These are phyloP conservation scores for Vigna mungo DNA, from an alignment of 306 rosid species.

Conservation along the genomic window DNA sequence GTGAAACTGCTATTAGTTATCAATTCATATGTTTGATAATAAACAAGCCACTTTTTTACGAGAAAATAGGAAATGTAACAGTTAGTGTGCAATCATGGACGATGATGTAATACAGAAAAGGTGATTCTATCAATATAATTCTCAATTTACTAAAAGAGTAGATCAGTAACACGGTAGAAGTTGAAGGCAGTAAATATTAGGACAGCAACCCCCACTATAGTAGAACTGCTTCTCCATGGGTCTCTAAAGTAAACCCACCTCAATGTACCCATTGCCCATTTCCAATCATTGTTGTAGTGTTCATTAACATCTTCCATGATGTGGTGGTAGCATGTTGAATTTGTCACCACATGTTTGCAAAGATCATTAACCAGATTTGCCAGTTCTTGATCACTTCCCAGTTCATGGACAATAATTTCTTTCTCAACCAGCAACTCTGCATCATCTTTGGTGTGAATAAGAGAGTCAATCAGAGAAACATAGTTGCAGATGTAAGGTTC, in stretches of 20 bases:
- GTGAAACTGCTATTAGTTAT: too few species aligned
- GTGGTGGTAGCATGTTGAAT: constrained; percentile 40
- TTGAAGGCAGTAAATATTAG: constrained; percentile 44
- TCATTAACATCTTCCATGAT: constrained; percentile 36
- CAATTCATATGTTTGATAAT: too few species aligned
- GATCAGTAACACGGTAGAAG: constrained; percentile 35
- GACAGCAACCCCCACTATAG: constrained; percentile 53
- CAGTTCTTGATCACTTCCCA: constrained; percentile 54
- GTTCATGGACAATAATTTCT: constrained; percentile 46
- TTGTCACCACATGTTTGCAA: constrained; percentile 48
- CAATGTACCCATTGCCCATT: constrained; percentile 48
- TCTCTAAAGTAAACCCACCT: constrained; percentile 61
- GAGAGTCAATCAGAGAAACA: constrained; percentile 50
- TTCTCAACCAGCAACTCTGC: constrained; percentile 58
- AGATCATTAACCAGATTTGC: constrained; percentile 53
- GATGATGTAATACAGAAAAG: background rate
- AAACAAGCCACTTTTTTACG: too few species aligned
- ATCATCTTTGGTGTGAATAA: constrained; percentile 57
- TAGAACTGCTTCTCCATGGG: constrained; percentile 64
- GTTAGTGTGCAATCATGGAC: background rate
- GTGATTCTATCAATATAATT: background rate
- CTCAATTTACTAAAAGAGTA: constrained; percentile 25
- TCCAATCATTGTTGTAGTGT: constrained; percentile 54
- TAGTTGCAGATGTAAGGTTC: constrained; percentile 58
- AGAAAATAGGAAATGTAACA: background rate